Evolutionary conservation across 306 rosid species (phyloP).

Genomic region (Lablab purpureus): DNA sequence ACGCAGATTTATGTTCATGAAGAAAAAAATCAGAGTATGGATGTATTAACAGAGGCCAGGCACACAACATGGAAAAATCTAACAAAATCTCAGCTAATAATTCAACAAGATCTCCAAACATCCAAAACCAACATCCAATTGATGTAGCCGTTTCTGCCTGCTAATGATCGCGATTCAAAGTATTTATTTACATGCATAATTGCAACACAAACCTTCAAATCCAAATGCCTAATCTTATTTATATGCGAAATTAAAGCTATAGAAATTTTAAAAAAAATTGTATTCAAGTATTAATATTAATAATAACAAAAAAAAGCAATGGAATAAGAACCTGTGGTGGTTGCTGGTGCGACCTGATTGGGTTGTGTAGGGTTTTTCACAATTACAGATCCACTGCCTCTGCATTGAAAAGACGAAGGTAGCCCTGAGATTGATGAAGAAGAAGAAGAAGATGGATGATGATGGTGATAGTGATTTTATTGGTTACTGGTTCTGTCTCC

Average conservation of each 20-base stretch:
- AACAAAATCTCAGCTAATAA: background rate
- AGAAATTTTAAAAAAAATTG: background rate
- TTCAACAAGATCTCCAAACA: conserved; percentile 14
- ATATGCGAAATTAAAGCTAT: conserved; percentile 7
- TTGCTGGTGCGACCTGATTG: conserved; percentile 14
- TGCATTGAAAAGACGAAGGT: conserved; percentile 11
- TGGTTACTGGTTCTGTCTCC: background rate
- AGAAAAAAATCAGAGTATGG: background rate
- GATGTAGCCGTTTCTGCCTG: background rate
- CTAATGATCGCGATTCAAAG: background rate
- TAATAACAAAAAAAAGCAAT: background rate
- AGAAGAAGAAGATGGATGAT: background rate
- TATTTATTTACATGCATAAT: background rate
- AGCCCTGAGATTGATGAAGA: background rate
- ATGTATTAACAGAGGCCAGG: background rate
- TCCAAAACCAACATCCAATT: conserved; percentile 12
- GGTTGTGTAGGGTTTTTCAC: conserved; percentile 15
- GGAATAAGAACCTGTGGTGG: conserved; percentile 38
- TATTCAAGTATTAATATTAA: background rate
- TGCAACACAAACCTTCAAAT: background rate
- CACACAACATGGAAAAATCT: conserved; percentile 2
- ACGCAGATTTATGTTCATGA: background rate
- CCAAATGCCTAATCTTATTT: background rate
- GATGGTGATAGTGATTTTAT: background rate
- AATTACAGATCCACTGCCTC: conserved; percentile 43